Conservation (phyloP, 768 basidiomycete species). For the Macrocybe gigantea region DNA sequence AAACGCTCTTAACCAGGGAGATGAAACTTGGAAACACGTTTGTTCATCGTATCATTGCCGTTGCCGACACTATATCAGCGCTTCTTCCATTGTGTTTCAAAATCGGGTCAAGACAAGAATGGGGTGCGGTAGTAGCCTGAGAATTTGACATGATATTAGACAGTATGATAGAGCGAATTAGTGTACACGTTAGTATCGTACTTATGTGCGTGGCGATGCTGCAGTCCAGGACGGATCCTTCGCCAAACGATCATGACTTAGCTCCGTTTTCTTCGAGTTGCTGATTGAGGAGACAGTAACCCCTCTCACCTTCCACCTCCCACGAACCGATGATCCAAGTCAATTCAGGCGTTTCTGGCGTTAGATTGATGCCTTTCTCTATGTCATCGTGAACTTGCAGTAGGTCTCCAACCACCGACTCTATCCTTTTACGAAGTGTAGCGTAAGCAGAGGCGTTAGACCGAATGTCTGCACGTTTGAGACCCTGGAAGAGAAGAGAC, state of each 20-base stretch:
- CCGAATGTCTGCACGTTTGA: constrained; percentile 37
- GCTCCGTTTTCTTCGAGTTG: too few relatives aligned
- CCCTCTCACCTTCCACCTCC: too few relatives aligned
- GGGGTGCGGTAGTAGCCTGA: too few relatives aligned
- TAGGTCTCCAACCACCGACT: constrained; percentile 43
- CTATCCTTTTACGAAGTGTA: constrained; percentile 33
- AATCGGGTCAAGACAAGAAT: neutral
- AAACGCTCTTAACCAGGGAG: neutral
- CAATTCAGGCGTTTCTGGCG: constrained; percentile 7
- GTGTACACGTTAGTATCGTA: too few relatives aligned
- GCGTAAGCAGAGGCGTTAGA: constrained; percentile 30
- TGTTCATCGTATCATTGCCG: neutral
- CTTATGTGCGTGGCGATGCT: too few relatives aligned
- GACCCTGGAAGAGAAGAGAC: constrained; percentile 38
- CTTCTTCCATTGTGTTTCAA: constrained; percentile 2
- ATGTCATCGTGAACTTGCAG: constrained; percentile 28
- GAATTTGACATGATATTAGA: too few relatives aligned
- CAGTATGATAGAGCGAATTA: too few relatives aligned
- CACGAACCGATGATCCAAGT: constrained; percentile 5
- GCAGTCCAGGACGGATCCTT: too few relatives aligned
- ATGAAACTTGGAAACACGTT: constrained; percentile 2
- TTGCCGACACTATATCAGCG: neutral
- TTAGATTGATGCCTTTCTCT: neutral
- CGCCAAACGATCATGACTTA: too few relatives aligned
- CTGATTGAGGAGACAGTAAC: too few relatives aligned